phyloP scores from a whole-genome alignment of 495 filamentous ascomycete genomes.

The Neurospora sp. region DNA sequence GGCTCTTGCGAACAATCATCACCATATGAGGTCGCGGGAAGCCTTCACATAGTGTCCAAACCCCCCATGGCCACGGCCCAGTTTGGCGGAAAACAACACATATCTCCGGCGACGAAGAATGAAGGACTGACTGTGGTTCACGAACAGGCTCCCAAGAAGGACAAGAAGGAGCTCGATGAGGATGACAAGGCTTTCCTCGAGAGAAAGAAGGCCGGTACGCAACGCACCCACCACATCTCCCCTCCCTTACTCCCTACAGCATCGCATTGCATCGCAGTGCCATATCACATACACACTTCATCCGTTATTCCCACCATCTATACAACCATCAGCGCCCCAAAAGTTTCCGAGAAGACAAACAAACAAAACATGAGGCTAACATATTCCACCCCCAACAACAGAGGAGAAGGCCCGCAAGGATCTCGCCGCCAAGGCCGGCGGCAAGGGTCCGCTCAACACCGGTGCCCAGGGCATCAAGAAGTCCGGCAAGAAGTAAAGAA shows the following conservation, averaged over 20 bases:
- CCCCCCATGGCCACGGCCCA: neutral
- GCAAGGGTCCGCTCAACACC: slow-evolving; percentile 54
- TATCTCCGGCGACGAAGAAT: neutral
- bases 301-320: no score
- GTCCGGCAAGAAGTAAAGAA: slow-evolving; percentile 70
- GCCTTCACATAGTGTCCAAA: neutral
- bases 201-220: slow-evolving; percentile 63
- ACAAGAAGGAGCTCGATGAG: slow-evolving; percentile 62
- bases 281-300: no score
- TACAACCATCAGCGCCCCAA: no score
- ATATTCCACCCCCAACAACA: slow-evolving; percentile 18
- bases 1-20: neutral
- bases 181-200: slow-evolving; percentile 66
- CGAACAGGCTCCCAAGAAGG: slow-evolving; percentile 55
- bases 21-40: neutral
- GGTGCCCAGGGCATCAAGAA: slow-evolving; percentile 83
- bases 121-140: neutral
- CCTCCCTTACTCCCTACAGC: neutral
- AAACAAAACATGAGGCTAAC: slow-evolving; percentile 2
- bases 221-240: neutral
- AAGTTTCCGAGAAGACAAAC: no score
- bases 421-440: slow-evolving; percentile 51
- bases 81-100: neutral
- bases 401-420: slow-evolving; percentile 74
- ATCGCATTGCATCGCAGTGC: neutral